Base-by-base conservation (phyloP, 306 rosid genomes). In the Clitoria ternatea region DNA sequence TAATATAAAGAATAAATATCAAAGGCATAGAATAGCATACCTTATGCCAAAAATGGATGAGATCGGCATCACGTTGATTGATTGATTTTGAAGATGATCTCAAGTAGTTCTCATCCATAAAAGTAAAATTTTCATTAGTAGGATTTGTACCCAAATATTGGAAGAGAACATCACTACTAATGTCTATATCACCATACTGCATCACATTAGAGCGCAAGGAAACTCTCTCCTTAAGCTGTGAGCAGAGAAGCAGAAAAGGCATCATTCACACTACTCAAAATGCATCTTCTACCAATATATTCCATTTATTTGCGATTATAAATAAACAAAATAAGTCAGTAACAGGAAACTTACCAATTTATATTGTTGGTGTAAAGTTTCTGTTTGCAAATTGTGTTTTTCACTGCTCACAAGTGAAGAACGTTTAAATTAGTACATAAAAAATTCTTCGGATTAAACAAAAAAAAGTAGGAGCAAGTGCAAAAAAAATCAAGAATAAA, bases 51-150 rank as follows among this genome's bases (percentile, higher is more conserved):
- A 91, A 95, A 80, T 95, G 99, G 74, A 95, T 62, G 33, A 95
- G 92, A 86, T 95, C 99, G 24, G 99, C 99, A 74, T 91, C 99
- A 4, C 99, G 86, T 80, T 95, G 97, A 83, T 85, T 95, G 72
- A 81, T 81, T 55, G 89, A 81, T 80, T 81, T 83, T 40, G 86
- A 54, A 69, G 88, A 75, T 50, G 80, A 80, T 82, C 83, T 77
- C 76, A 95, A 75, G 62, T 83, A 83, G 81, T 89, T 95, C 35
- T 84, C 81, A n/a, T 80, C 92, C 69, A 79, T 73, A 57, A 77
- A 89, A 74, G 92, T 87, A 39, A 4, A 78, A 83, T 95, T 91
- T 1, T 95, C 99, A 78, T 95, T 95, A 17, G 87, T 96, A 69
- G 99, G 99, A 80, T 95, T 76, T 61, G 99, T 86, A 39, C 99